A percentile compares a stretch with the other conserved stretches of the same genome.
Evolutionary conservation across 1,284 basidiomycete genomes (phyloP).

Genomic region (Leccinum pallidistipes): DNA sequence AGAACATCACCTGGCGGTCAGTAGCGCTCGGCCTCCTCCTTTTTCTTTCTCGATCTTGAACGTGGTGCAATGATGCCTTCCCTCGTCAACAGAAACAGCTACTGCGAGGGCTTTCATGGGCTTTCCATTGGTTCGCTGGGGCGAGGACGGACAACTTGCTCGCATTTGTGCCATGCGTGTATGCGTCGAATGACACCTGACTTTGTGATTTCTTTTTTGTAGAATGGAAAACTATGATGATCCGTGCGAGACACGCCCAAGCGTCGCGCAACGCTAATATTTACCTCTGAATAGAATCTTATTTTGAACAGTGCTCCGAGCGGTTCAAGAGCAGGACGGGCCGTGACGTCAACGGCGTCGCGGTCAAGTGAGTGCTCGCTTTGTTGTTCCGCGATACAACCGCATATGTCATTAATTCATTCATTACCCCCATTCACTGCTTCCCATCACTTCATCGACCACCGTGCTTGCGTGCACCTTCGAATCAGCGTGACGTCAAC

Average conservation of each 20-base stretch:
- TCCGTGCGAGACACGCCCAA: neutral
- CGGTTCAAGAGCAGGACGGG: slow-evolving; percentile 69
- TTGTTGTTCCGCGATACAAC: neutral
- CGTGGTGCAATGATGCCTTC: neutral
- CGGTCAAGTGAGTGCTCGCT: slow-evolving; percentile 45
- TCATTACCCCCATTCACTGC: neutral
- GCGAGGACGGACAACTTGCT: slow-evolving; percentile 41
- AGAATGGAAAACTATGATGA: slow-evolving; percentile 44
- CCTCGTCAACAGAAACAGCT: slow-evolving; percentile 39
- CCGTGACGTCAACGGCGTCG: slow-evolving; percentile 33
- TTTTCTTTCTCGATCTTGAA: neutral
- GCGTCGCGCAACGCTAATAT: neutral
- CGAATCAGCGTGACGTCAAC: slow-evolving; percentile 50
- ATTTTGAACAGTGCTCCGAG: too few species aligned
- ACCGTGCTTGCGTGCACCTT: slow-evolving; percentile 21
- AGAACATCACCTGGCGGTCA: slow-evolving; percentile 55
- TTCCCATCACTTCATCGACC: neutral
- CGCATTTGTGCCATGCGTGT: neutral
- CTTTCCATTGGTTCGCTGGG: slow-evolving; percentile 57
- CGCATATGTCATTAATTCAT: neutral
- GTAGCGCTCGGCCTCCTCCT: neutral
- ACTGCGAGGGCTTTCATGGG: slow-evolving; percentile 44
- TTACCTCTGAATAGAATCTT: neutral
- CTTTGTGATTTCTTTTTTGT: neutral
- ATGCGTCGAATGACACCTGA: neutral